Evolutionary conservation across 306 rosid genomes (phyloP).

Genomic region (Castanea sativa): DNA sequence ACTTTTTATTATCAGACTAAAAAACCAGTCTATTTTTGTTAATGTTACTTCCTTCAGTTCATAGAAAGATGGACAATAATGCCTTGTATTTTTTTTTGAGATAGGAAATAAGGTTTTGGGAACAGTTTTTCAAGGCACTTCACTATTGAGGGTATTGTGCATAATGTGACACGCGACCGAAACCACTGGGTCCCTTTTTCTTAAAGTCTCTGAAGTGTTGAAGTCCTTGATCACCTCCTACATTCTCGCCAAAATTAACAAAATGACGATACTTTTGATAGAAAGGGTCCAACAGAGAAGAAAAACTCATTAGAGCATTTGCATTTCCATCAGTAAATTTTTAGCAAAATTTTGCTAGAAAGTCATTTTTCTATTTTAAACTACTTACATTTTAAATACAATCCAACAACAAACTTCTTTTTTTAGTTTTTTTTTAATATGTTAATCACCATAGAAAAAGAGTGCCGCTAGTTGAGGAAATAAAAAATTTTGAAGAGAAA

Average conservation of each 20-base stretch:
- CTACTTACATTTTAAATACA: too few species aligned
- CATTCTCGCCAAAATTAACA: constrained; percentile 9
- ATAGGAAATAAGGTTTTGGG: neutral
- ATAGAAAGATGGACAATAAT: neutral
- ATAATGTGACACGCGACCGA: neutral
- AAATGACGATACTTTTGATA: constrained; percentile 1
- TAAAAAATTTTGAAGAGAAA: too few species aligned
- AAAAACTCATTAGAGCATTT: neutral
- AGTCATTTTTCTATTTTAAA: too few species aligned
- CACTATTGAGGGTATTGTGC: neutral
- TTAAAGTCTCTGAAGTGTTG: neutral
- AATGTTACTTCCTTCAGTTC: neutral
- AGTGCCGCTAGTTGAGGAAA: too few species aligned
- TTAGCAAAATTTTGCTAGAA: too few species aligned
- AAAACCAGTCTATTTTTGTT: neutral
- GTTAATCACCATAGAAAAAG: too few species aligned
- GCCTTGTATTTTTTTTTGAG: neutral
- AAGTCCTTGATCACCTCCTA: constrained; percentile 19
- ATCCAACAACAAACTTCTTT: too few species aligned
- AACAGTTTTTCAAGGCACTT: constrained; percentile 2
- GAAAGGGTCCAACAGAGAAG: neutral
- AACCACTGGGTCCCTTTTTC: neutral
- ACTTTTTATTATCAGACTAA: too few species aligned
- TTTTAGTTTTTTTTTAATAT: too few species aligned
- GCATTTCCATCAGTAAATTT: too few species aligned